Evolutionary conservation across 371 early-diverging fungal genomes (phyloP), one percentile per base, ranked within the genome.

Genomic region (Rhizopus sp.): DNA sequence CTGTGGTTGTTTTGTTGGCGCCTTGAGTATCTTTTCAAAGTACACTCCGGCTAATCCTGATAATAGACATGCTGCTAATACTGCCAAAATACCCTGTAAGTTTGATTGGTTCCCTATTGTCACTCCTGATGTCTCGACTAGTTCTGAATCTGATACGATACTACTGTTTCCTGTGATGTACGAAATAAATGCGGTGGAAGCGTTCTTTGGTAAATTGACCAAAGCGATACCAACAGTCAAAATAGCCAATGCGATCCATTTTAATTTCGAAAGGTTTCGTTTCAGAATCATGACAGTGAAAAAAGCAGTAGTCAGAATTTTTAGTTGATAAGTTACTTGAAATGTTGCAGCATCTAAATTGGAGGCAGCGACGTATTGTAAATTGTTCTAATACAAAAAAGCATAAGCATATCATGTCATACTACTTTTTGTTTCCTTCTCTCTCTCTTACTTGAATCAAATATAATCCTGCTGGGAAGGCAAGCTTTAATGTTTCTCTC

Each of bases 1-100:
- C 33, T 62, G 51, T 3, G 47, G 58, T 41, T 32, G 15, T 39
- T 3, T 15, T 17, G 42, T 30, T 10, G 72, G 68, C 16, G 89
- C 83, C 67, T 94, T 94, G 41, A 96, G 78, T 33, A 96, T 92
- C 78, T 92, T 93, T 75, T 96, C 97, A 78, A 96, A 96, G 75
- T 95, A 97, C n/a, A 96, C 97, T 35, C 96, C 96, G 1, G 97
- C 94, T 10, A 96, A 66, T 15, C 97, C 98, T 5, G 95, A 95
- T 15, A 95, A 66, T 12, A 94, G 48, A 73, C 97, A 95, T 0
- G 97, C 95, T 10, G 87, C 67, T 32, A 86, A 57, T 0, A 97
- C 95, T 0, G 94, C 84, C 29, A 88, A 39, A 45, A 72, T 70
- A 2, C 78, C 78, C 38, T 74, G 52, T 0, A 66, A 32, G 34